Conservation (phyloP, 345 rosid genomes). For the Tarenaya hassleriana region DNA sequence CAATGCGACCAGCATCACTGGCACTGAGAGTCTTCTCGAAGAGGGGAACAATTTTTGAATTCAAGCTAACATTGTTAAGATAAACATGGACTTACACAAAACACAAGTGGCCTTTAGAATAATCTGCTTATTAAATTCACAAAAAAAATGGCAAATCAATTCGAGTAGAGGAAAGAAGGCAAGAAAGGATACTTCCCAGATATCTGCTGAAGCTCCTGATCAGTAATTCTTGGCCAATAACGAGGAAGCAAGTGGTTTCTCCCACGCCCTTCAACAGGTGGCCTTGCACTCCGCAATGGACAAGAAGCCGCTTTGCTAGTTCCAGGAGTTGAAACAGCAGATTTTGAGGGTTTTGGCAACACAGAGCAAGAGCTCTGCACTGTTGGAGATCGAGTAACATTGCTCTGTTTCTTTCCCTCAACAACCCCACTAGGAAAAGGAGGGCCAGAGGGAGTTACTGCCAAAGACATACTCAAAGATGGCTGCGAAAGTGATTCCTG, state of each 20-base stretch:
- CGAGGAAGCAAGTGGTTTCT: slow-evolving; percentile 86
- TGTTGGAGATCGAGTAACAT: slow-evolving; percentile 34
- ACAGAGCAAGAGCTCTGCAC: slow-evolving; percentile 48
- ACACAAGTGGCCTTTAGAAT: neutral
- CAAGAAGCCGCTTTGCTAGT: slow-evolving; percentile 37
- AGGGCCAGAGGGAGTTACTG: slow-evolving; percentile 35
- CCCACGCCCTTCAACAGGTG: slow-evolving; percentile 82
- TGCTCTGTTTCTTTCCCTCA: slow-evolving; percentile 45
- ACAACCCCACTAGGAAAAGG: slow-evolving; percentile 34
- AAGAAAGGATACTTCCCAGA: slow-evolving; percentile 88
- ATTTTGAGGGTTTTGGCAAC: slow-evolving; percentile 51
- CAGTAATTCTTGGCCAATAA: slow-evolving; percentile 92
- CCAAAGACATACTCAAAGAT: slow-evolving; percentile 56
- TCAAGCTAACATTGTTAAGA: slow-evolving; percentile 43
- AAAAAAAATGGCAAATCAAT: neutral
- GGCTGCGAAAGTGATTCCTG: slow-evolving; percentile 50
- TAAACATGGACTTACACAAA: slow-evolving; percentile 16
- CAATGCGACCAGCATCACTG: slow-evolving; percentile 97
- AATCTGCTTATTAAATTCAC: neutral
- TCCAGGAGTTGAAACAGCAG: slow-evolving; percentile 32
- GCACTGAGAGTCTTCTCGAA: slow-evolving; percentile 96
- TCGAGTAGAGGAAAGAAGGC: slow-evolving; percentile 6
- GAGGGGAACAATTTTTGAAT: slow-evolving; percentile 70
- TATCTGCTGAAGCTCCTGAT: slow-evolving; percentile 80
- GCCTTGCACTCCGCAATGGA: slow-evolving; percentile 63